Percentiles rank a stretch among this genome's conserved stretches.
Evolutionary conservation across 352 stramenopile species (phyloP).

Genomic region (Phytophthora hibernalis): DNA sequence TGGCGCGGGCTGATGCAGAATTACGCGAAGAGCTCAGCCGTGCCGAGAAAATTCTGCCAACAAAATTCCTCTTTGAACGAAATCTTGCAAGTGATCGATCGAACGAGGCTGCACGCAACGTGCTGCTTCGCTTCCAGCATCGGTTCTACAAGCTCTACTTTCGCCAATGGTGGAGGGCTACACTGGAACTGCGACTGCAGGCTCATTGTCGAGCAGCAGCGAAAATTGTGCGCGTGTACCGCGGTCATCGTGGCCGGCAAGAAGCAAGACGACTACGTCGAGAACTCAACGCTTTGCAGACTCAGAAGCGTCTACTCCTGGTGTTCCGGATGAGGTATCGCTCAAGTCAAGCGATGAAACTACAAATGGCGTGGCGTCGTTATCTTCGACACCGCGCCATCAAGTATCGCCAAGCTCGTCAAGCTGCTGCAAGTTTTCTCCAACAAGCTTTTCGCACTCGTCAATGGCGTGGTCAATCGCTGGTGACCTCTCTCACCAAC

Average conservation of each 20-base stretch:
- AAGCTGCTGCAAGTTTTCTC: conserved; percentile 38
- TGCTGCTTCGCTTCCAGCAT: conserved; percentile 57
- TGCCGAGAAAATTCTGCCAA: conserved; percentile 51
- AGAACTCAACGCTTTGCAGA: conserved; percentile 32
- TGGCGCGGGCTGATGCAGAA: conserved; percentile 30
- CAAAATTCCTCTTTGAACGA: conserved; percentile 66
- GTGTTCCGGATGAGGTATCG: conserved; percentile 54
- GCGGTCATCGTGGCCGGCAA: conserved; percentile 43
- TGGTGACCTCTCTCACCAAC: conserved; percentile 49
- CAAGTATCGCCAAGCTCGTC: conserved; percentile 31
- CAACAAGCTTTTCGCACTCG: conserved; percentile 48
- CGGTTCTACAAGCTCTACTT: conserved; percentile 65
- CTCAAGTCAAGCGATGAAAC: conserved; percentile 47
- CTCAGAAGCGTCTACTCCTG: conserved; percentile 44
- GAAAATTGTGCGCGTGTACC: conserved; percentile 51
- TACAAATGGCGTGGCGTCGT: conserved; percentile 60
- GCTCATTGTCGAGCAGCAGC: conserved; percentile 41
- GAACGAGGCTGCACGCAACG: conserved; percentile 48
- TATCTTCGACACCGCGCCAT: conserved; percentile 35
- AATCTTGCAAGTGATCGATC: conserved; percentile 56
- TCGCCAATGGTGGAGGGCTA: conserved; percentile 36
- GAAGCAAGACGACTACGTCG: conserved; percentile 33
- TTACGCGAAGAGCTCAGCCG: conserved; percentile 39
- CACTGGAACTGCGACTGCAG: conserved; percentile 28
- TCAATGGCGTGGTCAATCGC: conserved; percentile 44